These are phyloP conservation scores for Xylariales sp. DNA, from an alignment of 2,329 filamentous ascomycete genomes.

Conservation along the genomic window DNA sequence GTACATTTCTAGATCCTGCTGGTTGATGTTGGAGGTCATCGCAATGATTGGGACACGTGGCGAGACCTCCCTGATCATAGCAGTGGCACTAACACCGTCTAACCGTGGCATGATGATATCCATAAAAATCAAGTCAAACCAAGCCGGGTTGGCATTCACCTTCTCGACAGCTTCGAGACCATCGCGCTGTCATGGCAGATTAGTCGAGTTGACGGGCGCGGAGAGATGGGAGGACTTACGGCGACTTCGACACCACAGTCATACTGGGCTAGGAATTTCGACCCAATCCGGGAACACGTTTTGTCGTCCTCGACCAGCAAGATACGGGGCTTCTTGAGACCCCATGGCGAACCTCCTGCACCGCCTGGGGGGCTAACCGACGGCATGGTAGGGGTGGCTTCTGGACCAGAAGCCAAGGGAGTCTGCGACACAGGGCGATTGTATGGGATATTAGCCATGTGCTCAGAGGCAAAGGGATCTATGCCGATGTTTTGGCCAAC, in stretches of 20 bases:
- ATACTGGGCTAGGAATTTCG: constrained; percentile 62
- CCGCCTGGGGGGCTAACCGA: constrained; percentile 25
- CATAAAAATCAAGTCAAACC: constrained; percentile 73
- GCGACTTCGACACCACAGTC: constrained; percentile 65
- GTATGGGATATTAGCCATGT: constrained; percentile 92
- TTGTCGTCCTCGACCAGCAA: constrained; percentile 82
- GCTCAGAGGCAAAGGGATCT: constrained; percentile 89
- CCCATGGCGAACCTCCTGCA: constrained; percentile 47
- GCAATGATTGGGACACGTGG: constrained; percentile 84
- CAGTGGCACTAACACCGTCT: constrained; percentile 90
- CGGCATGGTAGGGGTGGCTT: constrained; percentile 29
- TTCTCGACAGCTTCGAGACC: constrained; percentile 89
- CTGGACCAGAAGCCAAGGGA: constrained; percentile 35
- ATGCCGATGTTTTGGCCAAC: constrained; percentile 89
- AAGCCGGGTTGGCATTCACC: constrained; percentile 49
- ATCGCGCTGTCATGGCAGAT: constrained; percentile 56
- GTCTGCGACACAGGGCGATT: constrained; percentile 60
- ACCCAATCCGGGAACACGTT: constrained; percentile 62
- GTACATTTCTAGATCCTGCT: constrained; percentile 94
- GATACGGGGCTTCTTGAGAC: constrained; percentile 66
- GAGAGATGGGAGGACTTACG: constrained; percentile 38
- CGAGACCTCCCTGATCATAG: constrained; percentile 85
- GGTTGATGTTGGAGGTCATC: constrained; percentile 97
- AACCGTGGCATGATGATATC: constrained; percentile 97
- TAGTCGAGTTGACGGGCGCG: constrained; percentile 14